Conservation (phyloP, 2,329 filamentous ascomycete genomes). For the Aspergillus caelatus region DNA sequence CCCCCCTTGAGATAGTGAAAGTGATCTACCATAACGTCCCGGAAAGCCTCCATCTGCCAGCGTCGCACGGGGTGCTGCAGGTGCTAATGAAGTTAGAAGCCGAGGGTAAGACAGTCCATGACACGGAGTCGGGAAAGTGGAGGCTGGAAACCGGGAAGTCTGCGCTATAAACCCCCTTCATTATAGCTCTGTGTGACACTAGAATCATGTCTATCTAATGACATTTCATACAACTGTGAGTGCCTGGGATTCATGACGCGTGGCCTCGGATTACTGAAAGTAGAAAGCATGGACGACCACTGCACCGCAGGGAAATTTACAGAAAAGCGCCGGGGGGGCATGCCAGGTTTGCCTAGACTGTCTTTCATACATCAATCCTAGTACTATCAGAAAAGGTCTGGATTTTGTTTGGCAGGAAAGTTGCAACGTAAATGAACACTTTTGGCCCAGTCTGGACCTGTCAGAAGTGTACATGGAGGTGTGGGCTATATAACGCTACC, state of each 20-base stretch:
- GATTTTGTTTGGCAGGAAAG: not conserved
- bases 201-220: not conserved
- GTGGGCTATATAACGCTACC: not conserved
- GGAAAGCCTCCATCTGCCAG: constrained; percentile 72
- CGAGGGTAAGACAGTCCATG: constrained; percentile 67
- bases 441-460: not conserved
- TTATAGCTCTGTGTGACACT: constrained; percentile 1
- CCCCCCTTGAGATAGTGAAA: constrained; percentile 80
- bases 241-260: not conserved
- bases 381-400: not conserved
- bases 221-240: not conserved
- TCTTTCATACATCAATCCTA: not conserved
- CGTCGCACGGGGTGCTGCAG: constrained; percentile 74
- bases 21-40: constrained; percentile 82
- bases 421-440: no score
- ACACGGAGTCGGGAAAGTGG: constrained; percentile 34
- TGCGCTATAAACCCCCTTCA: constrained; percentile 29
- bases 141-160: constrained; percentile 31
- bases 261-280: not conserved
- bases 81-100: constrained; percentile 76
- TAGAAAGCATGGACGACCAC: not conserved
- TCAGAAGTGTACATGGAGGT: not conserved
- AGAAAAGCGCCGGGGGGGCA: not conserved
- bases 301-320: not conserved
- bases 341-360: not conserved